Percentiles rank a stretch among this genome's conserved stretches.
phyloP scores from a whole-genome alignment of 2,329 filamentous ascomycete genomes.

The Sphaerulina musiva region DNA sequence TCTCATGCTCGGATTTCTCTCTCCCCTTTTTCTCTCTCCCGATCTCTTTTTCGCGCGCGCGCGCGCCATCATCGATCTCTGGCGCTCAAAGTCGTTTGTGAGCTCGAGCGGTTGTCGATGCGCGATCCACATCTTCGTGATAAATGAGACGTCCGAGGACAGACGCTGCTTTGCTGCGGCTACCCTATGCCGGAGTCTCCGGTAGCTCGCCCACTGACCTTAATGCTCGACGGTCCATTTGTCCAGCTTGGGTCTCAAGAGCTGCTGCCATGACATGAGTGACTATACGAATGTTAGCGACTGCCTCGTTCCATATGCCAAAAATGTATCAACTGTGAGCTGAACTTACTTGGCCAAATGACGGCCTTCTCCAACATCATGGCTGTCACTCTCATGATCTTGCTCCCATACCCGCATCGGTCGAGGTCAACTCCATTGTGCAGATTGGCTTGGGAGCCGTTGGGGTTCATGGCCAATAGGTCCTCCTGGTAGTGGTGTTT shows the following conservation, averaged over 20 bases:
- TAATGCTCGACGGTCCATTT: slow-evolving; percentile 55
- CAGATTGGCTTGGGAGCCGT: slow-evolving; percentile 38
- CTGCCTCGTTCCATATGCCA: slow-evolving; percentile 14
- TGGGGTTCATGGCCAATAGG: slow-evolving; percentile 46
- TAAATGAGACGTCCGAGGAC: too few relatives aligned
- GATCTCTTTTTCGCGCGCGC: too few relatives aligned
- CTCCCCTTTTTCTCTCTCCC: background rate
- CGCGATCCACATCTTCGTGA: too few relatives aligned
- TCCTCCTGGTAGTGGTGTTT: slow-evolving; percentile 58
- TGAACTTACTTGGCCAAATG: slow-evolving; percentile 77
- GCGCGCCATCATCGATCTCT: too few relatives aligned
- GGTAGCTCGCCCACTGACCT: slow-evolving; percentile 1
- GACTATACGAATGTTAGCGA: slow-evolving; percentile 40
- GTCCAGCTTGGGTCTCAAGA: slow-evolving; percentile 56
- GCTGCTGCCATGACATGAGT: slow-evolving; percentile 64
- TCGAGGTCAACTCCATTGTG: slow-evolving; percentile 41
- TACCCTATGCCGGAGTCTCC: slow-evolving; percentile 38
- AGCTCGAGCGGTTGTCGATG: too few relatives aligned
- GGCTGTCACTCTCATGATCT: slow-evolving; percentile 75
- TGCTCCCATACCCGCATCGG: slow-evolving; percentile 69
- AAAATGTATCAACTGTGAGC: slow-evolving; percentile 8
- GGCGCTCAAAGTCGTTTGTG: too few relatives aligned
- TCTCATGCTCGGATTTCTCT: background rate
- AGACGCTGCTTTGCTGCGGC: background rate
- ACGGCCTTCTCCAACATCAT: slow-evolving; percentile 82